Conservation (phyloP, 352 stramenopile genomes). For the Phytophthora vignae region DNA sequence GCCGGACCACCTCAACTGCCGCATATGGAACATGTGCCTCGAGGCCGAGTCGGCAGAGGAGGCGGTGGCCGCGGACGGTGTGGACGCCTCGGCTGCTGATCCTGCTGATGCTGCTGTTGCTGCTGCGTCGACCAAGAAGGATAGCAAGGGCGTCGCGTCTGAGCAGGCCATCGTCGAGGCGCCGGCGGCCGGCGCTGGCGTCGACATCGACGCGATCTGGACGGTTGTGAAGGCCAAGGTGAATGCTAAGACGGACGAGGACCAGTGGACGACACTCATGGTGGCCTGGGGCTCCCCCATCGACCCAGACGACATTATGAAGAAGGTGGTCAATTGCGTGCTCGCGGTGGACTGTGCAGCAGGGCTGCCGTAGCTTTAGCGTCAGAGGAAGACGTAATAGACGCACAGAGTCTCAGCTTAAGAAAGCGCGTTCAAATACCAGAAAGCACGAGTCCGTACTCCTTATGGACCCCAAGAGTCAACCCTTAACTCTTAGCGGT, state of each 20-base stretch:
- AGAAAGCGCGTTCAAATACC: too few species aligned
- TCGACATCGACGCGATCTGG: conserved; percentile 79
- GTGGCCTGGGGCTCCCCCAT: conserved; percentile 81
- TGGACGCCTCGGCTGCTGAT: conserved; percentile 7
- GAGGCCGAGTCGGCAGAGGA: conserved; percentile 76
- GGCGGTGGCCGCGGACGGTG: conserved; percentile 35
- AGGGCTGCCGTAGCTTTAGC: too few species aligned
- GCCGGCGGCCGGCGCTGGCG: conserved; percentile 65
- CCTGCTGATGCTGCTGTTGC: conserved; percentile 8
- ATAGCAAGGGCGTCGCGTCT: conserved; percentile 48
- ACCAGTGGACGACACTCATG: conserved; percentile 87
- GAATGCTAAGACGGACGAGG: conserved; percentile 75
- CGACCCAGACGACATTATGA: conserved; percentile 85
- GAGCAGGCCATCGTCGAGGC: conserved; percentile 69
- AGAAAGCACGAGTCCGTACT: too few species aligned
- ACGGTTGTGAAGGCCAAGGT: conserved; percentile 62
- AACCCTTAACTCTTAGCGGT: too few species aligned
- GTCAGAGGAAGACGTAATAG: too few species aligned
- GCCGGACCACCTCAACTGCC: conserved; percentile 61
- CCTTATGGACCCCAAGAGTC: too few species aligned
- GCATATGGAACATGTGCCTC: conserved; percentile 83
- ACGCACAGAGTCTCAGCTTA: too few species aligned
- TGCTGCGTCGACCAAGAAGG: conserved; percentile 28
- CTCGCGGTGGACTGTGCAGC: conserved; percentile 68
- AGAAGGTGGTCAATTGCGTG: conserved; percentile 66